Percentiles rank a stretch among this genome's conserved stretches.
Conservation (phyloP, 805 yeast genomes). For the Scheffersomyces spartinae region DNA sequence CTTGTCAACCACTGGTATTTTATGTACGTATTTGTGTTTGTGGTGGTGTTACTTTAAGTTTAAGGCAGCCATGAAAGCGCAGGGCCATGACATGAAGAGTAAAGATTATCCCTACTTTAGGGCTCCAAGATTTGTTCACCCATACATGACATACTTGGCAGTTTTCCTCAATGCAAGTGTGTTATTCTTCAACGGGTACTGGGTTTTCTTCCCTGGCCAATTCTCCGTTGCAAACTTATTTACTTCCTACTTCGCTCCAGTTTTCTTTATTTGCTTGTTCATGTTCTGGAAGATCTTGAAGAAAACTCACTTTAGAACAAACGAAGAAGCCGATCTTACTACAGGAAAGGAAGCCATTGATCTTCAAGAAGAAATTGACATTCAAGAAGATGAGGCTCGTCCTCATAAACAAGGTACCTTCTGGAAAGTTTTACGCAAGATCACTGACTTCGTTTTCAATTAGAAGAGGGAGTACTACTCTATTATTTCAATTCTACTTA, state of each 20-base stretch:
- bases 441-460: too few relatives aligned
- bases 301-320: slow-evolving; percentile 18
- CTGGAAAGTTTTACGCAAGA: too few relatives aligned
- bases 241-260: slow-evolving; percentile 28
- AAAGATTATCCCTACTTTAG: slow-evolving; percentile 6
- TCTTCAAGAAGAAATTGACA: too few relatives aligned
- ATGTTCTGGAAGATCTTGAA: slow-evolving; percentile 21
- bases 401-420: too few relatives aligned
- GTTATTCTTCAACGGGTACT: slow-evolving; percentile 29
- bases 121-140: slow-evolving; percentile 12
- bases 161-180: slow-evolving; percentile 11
- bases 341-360: slow-evolving; percentile 24
- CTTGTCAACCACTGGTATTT: slow-evolving; percentile 12
- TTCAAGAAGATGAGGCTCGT: too few relatives aligned
- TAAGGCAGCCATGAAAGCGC: slow-evolving; percentile 16
- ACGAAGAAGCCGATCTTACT: slow-evolving; percentile 20
- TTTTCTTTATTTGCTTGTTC: slow-evolving; percentile 13
- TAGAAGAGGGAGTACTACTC: too few relatives aligned
- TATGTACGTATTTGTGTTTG: slow-evolving; percentile 17
- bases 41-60: slow-evolving; percentile 23
- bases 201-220: slow-evolving; percentile 27
- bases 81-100: slow-evolving; percentile 11
- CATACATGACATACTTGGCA: slow-evolving; percentile 14
- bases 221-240: slow-evolving; percentile 21
- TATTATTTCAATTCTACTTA: too few relatives aligned